phyloP scores from a whole-genome alignment of 768 basidiomycete species.

The Hydnomerulius pinastri region DNA sequence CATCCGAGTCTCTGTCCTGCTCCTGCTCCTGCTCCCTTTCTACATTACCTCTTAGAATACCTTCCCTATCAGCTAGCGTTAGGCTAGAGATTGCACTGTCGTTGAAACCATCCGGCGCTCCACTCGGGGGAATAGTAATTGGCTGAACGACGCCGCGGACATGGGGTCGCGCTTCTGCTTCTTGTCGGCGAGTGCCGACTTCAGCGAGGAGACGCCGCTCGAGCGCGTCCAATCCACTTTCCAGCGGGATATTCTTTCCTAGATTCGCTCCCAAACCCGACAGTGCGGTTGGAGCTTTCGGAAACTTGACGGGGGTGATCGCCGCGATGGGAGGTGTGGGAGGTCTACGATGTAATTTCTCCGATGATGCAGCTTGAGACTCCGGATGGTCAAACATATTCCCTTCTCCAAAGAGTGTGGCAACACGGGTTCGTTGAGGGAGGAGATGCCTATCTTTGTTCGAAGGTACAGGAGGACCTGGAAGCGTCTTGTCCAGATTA shows the following conservation, averaged over 20 bases:
- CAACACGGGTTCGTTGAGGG: constrained; percentile 26
- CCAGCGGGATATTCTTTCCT: constrained; percentile 26
- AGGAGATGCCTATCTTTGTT: constrained; percentile 31
- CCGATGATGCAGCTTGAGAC: constrained; percentile 16
- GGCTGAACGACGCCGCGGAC: constrained; percentile 41
- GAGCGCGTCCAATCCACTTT: constrained; percentile 71
- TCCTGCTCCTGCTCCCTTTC: constrained; percentile 13
- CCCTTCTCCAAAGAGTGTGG: constrained; percentile 31
- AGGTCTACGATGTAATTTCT: constrained; percentile 32
- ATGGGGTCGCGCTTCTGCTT: constrained; percentile 34
- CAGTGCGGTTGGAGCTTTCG: constrained; percentile 33
- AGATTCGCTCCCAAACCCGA: constrained; percentile 25
- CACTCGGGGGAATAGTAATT: constrained; percentile 39
- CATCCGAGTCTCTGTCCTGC: constrained; percentile 34
- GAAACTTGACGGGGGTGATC: constrained; percentile 35
- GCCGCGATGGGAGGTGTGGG: constrained; percentile 57
- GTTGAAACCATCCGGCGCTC: constrained; percentile 31
- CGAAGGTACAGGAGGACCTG: constrained; percentile 56
- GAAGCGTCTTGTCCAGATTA: constrained; percentile 59
- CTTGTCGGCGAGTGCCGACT: constrained; percentile 63
- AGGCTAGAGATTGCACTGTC: constrained; percentile 52
- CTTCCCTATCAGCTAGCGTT: constrained; percentile 37
- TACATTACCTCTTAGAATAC: constrained; percentile 9
- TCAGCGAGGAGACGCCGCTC: constrained; percentile 68
- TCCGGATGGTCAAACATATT: constrained; percentile 6